A percentile compares a stretch with the other conserved stretches of the same genome.
Conservation (phyloP, 2,329 filamentous ascomycete genomes). For the Xylariales sp. region DNA sequence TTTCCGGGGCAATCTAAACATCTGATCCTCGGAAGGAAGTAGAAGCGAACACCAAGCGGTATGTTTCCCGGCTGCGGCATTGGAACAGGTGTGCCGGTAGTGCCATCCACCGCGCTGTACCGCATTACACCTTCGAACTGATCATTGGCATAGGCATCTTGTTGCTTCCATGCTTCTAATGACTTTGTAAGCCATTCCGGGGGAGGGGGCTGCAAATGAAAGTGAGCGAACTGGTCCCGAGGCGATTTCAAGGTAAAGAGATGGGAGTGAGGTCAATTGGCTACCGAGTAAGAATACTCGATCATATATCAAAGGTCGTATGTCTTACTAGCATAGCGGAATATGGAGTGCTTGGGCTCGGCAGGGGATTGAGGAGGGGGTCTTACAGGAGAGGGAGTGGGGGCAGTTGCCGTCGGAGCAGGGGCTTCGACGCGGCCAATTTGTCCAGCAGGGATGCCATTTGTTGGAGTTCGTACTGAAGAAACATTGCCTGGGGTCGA, state of each 20-base stretch:
- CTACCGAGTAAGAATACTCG: no score
- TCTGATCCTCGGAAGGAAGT: slow-evolving; percentile 83
- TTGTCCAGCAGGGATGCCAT: slow-evolving; percentile 43
- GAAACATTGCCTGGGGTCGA: slow-evolving; percentile 13
- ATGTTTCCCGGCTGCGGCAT: slow-evolving; percentile 41
- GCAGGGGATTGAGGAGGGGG: slow-evolving; percentile 10
- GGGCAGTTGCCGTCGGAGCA: slow-evolving; percentile 53
- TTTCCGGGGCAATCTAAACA: slow-evolving; percentile 93
- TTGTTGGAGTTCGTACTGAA: slow-evolving; percentile 14
- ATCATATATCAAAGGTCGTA: slow-evolving; percentile 21
- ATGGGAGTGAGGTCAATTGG: no score
- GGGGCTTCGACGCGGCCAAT: slow-evolving; percentile 66
- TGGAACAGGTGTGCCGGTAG: slow-evolving; percentile 62
- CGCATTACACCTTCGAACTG: slow-evolving; percentile 90
- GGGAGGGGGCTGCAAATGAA: slow-evolving; percentile 62
- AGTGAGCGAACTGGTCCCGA: no score
- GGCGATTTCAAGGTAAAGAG: no score
- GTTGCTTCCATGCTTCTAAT: slow-evolving; percentile 64
- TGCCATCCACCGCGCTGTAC: slow-evolving; percentile 73
- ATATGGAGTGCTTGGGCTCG: slow-evolving; percentile 18
- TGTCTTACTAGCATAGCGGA: slow-evolving; percentile 22
- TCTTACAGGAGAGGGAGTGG: slow-evolving; percentile 58
- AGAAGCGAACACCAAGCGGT: slow-evolving; percentile 65
- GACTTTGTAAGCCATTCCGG: slow-evolving; percentile 80
- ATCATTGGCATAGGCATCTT: slow-evolving; percentile 66